A percentile compares a stretch with the other conserved stretches of the same genome.
Evolutionary conservation across 83 land plant genomes (phyloP).

Genomic region (Picea engelmannii): DNA sequence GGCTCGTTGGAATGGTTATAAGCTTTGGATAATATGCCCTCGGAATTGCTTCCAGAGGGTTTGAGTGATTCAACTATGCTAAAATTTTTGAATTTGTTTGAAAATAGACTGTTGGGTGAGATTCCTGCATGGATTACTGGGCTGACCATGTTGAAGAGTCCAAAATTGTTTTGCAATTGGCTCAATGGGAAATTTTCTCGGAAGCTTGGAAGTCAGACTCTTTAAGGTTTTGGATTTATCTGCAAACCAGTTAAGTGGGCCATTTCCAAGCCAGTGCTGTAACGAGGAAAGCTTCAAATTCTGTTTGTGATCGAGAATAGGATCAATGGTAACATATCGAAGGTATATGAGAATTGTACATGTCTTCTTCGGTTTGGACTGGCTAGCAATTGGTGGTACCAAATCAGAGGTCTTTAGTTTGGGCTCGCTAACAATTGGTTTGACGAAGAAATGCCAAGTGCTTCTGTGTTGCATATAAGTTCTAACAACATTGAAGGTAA

Average conservation of each 20-base stretch:
- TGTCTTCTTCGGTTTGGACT: too few species aligned
- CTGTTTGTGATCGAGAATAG: too few species aligned
- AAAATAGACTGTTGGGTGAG: slow-evolving; percentile 56
- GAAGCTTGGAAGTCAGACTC: slow-evolving; percentile 56
- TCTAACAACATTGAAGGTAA: not conserved
- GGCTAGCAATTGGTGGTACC: slow-evolving; percentile 19
- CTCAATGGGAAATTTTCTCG: slow-evolving; percentile 46
- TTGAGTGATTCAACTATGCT: slow-evolving; percentile 26
- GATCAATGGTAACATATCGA: too few species aligned
- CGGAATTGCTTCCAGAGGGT: not conserved
- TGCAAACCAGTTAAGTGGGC: slow-evolving; percentile 49
- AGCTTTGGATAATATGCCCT: too few species aligned
- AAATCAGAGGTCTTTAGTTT: slow-evolving; percentile 41
- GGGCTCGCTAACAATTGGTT: too few species aligned
- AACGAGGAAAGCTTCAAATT: too few species aligned
- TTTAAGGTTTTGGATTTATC: slow-evolving; percentile 55
- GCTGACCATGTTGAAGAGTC: slow-evolving; percentile 29
- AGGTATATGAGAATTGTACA: too few species aligned
- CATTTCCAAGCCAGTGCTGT: slow-evolving; percentile 24
- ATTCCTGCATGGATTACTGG: slow-evolving; percentile 57
- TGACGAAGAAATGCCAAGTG: slow-evolving; percentile 14
- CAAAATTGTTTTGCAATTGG: slow-evolving; percentile 48
- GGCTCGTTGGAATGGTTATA: too few species aligned
- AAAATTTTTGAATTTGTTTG: slow-evolving; percentile 39
- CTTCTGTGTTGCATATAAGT: too few species aligned